Evolutionary conservation across 2,329 filamentous ascomycete genomes (phyloP).

Genomic region (Ilyonectria mors-panacis): DNA sequence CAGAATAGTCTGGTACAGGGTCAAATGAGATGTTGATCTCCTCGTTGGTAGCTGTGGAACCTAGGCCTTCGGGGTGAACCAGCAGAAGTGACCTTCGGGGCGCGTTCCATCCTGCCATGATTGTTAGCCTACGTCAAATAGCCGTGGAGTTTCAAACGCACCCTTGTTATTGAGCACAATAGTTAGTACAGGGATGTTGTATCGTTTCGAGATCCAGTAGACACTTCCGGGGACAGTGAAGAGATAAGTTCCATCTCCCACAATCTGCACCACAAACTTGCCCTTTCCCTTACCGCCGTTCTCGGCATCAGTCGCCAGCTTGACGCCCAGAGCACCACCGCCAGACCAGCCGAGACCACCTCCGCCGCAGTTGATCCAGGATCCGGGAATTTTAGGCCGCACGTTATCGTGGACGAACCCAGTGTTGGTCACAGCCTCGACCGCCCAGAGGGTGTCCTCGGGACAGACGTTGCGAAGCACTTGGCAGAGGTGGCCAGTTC

Average conservation of each 20-base stretch:
- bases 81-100: constrained; percentile 70
- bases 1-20: constrained; percentile 71
- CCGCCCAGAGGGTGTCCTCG: constrained; percentile 76
- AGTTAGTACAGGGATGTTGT: constrained; percentile 68
- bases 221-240: constrained; percentile 69
- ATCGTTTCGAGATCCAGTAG: constrained; percentile 70
- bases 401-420: constrained; percentile 79
- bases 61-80: constrained; percentile 71
- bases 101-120: constrained; percentile 68
- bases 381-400: constrained; percentile 76
- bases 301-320: constrained; percentile 71
- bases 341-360: constrained; percentile 87
- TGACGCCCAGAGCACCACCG: constrained; percentile 82
- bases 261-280: constrained; percentile 69
- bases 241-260: constrained; percentile 71
- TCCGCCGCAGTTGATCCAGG: constrained; percentile 86
- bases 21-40: constrained; percentile 75
- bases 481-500: constrained; percentile 58
- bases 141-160: constrained; percentile 35
- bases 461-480: constrained; percentile 53
- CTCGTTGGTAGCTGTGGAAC: constrained; percentile 69
- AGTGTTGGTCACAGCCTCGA: constrained; percentile 85
- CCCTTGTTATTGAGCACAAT: constrained; percentile 72
- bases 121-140: constrained; percentile 26
- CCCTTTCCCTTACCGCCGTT: constrained; percentile 60